Conservation (phyloP, 2,329 filamentous ascomycete species). For the Colletotrichum chrysophilum region DNA sequence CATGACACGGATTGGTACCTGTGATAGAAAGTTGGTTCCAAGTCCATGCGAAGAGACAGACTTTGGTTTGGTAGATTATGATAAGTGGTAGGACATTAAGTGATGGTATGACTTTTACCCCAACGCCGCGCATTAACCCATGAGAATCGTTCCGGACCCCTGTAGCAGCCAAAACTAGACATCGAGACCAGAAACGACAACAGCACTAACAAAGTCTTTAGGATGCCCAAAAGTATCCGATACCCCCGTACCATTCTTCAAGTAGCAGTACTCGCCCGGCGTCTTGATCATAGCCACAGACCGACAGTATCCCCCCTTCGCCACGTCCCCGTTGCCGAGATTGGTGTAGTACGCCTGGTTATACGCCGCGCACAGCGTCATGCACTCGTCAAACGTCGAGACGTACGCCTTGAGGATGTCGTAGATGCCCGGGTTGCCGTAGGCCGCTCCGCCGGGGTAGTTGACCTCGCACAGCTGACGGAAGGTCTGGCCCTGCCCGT, state of each 20-base stretch:
- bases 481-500: slow-evolving; percentile 12
- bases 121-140: background rate
- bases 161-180: background rate
- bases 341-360: slow-evolving; percentile 11
- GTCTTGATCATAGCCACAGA: slow-evolving; percentile 24
- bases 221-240: slow-evolving; percentile 16
- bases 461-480: slow-evolving; percentile 22
- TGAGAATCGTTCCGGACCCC: background rate
- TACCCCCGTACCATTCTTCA: slow-evolving; percentile 25
- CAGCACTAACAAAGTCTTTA: slow-evolving; percentile 10
- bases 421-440: slow-evolving; percentile 20
- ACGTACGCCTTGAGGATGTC: slow-evolving; percentile 25
- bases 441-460: slow-evolving; percentile 13
- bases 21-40: too few species aligned
- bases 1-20: background rate
- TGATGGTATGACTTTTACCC: background rate
- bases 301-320: slow-evolving; percentile 7
- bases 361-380: slow-evolving; percentile 22
- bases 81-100: background rate
- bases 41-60: background rate
- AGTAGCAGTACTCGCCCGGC: slow-evolving; percentile 24
- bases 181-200: slow-evolving; percentile 5
- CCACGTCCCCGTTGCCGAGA: background rate
- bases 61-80: background rate
- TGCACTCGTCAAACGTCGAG: slow-evolving; percentile 25